phyloP scores from a whole-genome alignment of 345 rosid genomes.

The Lumnitzera littorea region DNA sequence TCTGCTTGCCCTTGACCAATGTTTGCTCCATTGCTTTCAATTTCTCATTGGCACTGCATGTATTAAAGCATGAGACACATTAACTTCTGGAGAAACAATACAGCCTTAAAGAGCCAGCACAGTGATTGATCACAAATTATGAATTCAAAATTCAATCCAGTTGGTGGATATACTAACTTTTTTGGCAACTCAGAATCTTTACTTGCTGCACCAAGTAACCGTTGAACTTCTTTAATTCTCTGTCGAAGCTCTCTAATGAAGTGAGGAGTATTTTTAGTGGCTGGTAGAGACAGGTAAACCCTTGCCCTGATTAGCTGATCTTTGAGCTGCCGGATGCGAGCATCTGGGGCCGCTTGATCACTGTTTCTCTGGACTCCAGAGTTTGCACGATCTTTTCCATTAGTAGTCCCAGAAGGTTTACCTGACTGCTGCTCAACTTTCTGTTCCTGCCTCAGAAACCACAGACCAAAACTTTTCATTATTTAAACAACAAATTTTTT shows the following conservation, averaged over 20 bases:
- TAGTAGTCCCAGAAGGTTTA: slow-evolving; percentile 19
- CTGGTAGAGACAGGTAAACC: slow-evolving; percentile 82
- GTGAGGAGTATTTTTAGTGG: slow-evolving; percentile 56
- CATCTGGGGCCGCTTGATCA: slow-evolving; percentile 42
- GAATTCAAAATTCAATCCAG: not conserved
- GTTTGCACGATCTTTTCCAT: slow-evolving; percentile 23
- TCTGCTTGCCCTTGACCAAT: slow-evolving; percentile 72
- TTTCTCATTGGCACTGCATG: slow-evolving; percentile 60
- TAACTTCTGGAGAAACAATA: not conserved
- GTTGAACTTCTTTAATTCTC: slow-evolving; percentile 76
- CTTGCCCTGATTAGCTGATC: slow-evolving; percentile 90
- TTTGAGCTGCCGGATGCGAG: slow-evolving; percentile 65
- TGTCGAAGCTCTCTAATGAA: slow-evolving; percentile 77
- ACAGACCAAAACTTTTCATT: not conserved
- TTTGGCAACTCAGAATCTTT: slow-evolving; percentile 77
- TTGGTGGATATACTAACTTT: slow-evolving; percentile 34
- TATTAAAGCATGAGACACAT: not conserved
- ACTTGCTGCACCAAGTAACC: slow-evolving; percentile 61
- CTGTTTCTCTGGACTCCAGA: slow-evolving; percentile 25
- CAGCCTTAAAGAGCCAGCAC: too few relatives aligned
- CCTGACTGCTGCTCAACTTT: slow-evolving; percentile 27
- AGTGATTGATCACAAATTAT: not conserved
- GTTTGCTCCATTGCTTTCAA: slow-evolving; percentile 84
- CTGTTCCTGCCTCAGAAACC: slow-evolving; percentile 18
- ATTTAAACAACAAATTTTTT: not conserved